Conservation (phyloP, 805 yeast genomes). For the Zygosaccharomyces rouxii region DNA sequence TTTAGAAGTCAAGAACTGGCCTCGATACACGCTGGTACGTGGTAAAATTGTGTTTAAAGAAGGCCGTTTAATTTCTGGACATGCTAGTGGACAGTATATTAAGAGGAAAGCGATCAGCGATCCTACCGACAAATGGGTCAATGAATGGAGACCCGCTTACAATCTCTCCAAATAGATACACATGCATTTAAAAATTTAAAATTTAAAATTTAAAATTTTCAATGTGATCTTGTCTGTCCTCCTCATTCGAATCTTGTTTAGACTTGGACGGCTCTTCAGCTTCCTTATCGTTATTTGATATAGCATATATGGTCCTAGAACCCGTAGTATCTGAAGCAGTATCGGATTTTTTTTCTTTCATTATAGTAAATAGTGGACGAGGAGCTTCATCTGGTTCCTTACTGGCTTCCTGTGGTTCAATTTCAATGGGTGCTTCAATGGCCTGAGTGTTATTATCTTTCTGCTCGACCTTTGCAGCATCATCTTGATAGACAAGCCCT, state of each 20-base stretch:
- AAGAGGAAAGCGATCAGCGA: slow-evolving; percentile 12
- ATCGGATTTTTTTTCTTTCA: slow-evolving; percentile 16
- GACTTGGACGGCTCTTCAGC: background rate
- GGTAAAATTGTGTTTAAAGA: slow-evolving; percentile 37
- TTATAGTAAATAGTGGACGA: slow-evolving; percentile 21
- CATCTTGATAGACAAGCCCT: background rate
- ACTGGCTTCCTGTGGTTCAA: background rate
- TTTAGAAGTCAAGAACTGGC: slow-evolving; percentile 42
- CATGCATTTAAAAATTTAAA: slow-evolving; percentile 17
- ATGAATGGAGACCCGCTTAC: slow-evolving; percentile 14
- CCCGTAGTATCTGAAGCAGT: background rate
- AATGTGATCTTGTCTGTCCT: slow-evolving; percentile 14
- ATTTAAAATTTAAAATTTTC: slow-evolving; percentile 24
- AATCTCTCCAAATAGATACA: background rate
- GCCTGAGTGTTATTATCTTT: background rate
- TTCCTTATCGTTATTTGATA: background rate
- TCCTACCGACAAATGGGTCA: slow-evolving; percentile 12
- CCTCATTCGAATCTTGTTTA: background rate
- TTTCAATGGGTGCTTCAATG: background rate
- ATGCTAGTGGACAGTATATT: slow-evolving; percentile 15
- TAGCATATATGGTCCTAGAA: slow-evolving; percentile 7
- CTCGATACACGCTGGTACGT: slow-evolving; percentile 41
- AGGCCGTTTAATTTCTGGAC: slow-evolving; percentile 21
- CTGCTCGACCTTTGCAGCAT: background rate
- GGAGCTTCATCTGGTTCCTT: slow-evolving; percentile 5